A percentile compares a stretch with the other conserved stretches of the same genome.
Conservation (phyloP, 192 early-diverging fungal species). For the Spizellomyces sp. region DNA sequence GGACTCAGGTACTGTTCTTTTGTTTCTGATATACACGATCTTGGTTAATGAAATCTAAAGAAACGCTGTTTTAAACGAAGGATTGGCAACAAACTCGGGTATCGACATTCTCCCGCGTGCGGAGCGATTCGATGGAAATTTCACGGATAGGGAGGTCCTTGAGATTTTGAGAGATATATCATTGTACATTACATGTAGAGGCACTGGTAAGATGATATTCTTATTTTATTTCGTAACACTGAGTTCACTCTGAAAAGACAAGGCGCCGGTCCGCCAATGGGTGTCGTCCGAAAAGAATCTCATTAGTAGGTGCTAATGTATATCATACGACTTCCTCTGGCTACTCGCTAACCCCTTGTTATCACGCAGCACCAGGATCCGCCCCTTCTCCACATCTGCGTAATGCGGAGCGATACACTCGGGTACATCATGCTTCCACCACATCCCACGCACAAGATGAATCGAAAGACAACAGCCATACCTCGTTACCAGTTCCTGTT, state of each 20-base stretch:
- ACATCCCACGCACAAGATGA: too few species aligned
- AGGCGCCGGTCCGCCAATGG: not conserved
- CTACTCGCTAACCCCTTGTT: not conserved
- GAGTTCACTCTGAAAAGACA: not conserved
- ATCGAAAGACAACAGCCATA: too few species aligned
- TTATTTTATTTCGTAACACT: not conserved
- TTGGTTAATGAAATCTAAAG: too few species aligned
- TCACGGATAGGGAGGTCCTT: not conserved
- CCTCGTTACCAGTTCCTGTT: too few species aligned
- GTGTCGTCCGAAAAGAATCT: not conserved
- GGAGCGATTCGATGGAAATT: too few species aligned
- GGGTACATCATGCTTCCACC: not conserved
- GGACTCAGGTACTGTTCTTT: too few species aligned
- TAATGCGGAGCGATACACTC: not conserved
- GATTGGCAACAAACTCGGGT: too few species aligned
- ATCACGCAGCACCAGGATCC: not conserved
- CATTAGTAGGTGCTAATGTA: not conserved
- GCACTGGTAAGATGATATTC: not conserved
- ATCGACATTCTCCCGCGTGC: too few species aligned
- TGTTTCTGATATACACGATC: too few species aligned
- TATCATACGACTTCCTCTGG: not conserved
- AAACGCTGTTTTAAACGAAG: too few species aligned
- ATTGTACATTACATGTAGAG: not conserved
- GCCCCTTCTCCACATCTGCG: not conserved
- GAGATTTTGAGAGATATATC: conserved; percentile 1